phyloP scores from a whole-genome alignment of 805 yeast species.

The Starmerella apicola region DNA sequence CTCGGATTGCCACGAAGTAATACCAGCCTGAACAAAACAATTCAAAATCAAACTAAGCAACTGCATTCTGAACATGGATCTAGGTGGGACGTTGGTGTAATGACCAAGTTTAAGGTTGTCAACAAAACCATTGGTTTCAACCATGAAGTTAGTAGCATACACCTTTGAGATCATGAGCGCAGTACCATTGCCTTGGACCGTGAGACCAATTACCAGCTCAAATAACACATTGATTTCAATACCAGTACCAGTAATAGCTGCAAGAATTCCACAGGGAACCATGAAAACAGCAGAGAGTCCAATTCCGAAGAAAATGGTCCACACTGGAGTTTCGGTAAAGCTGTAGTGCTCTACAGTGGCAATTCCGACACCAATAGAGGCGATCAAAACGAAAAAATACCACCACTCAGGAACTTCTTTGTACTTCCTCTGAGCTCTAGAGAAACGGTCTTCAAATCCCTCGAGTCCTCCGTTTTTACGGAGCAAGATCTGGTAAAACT shows the following conservation, averaged over 20 bases:
- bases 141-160: slow-evolving; percentile 47
- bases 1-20: slow-evolving; percentile 28
- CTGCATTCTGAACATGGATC: slow-evolving; percentile 43
- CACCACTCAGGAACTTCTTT: slow-evolving; percentile 67
- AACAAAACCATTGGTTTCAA: slow-evolving; percentile 49
- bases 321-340: slow-evolving; percentile 29
- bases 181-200: slow-evolving; percentile 43
- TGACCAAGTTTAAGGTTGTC: slow-evolving; percentile 44
- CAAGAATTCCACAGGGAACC: slow-evolving; percentile 39
- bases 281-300: slow-evolving; percentile 41
- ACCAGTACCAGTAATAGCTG: slow-evolving; percentile 37
- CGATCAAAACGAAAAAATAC: slow-evolving; percentile 39
- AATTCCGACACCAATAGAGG: slow-evolving; percentile 36
- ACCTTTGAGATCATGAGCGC: slow-evolving; percentile 44
- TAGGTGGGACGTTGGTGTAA: slow-evolving; percentile 47
- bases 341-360: slow-evolving; percentile 30
- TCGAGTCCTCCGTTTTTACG: slow-evolving; percentile 24
- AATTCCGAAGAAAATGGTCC: slow-evolving; percentile 42
- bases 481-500: slow-evolving; percentile 4
- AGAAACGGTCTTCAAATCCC: slow-evolving; percentile 40
- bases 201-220: slow-evolving; percentile 44
- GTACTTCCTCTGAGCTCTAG: slow-evolving; percentile 43
- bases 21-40: slow-evolving; percentile 24
- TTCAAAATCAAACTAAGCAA: slow-evolving; percentile 24
- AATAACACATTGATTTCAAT: slow-evolving; percentile 40